Base-by-base conservation (phyloP, 768 basidiomycete genomes). In the Panus rudis region DNA sequence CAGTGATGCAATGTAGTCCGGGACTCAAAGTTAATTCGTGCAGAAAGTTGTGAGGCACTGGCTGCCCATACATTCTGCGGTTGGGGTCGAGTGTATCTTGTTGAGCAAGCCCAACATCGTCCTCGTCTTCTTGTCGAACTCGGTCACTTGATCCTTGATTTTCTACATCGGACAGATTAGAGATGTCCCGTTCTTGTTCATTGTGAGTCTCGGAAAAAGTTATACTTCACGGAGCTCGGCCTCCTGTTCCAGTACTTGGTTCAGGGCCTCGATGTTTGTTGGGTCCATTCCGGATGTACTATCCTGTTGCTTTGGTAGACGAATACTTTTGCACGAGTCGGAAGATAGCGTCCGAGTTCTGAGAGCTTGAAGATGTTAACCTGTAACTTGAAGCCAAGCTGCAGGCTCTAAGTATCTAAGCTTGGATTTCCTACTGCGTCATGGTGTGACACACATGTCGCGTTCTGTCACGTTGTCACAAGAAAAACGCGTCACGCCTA, bases 51-150 rank as follows among this genome's bases (percentile, higher is more conserved):
- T 30, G 28, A n/a, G n/a, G n/a, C 28, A 10, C 28, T 30, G 28
- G 28, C 28, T 10, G 28, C 28, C 7, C 74, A 59, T 57, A 89
- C 87, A 67, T 41, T 73, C 68, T 35, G 72, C 64, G 3, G 67
- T 55, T 6, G 77, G 75, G 3, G 87, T 90, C 5, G 84, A 86
- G 54, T 91, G 88, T 11, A 90, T 78, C 52, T 77, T 84, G 66
- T 84, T 88, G 42, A 91, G 67, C 31, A 78, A 58, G n/a, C 84
- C 84, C n/a, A 75, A 68, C 69, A 88, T 79, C 3, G 70, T 70
- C 14, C 88, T 75, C 6, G 78, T 70, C 57, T 80, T 83, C 63
- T 82, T 88, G 61, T 90, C 87, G 2, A 90, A 67, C 54, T 81
- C 76, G 20, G 70, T 71, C 28, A 84, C 80, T 60, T 84, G 78